phyloP scores from a whole-genome alignment of 768 basidiomycete species.

The Porpolomopsis calyptriformis region DNA sequence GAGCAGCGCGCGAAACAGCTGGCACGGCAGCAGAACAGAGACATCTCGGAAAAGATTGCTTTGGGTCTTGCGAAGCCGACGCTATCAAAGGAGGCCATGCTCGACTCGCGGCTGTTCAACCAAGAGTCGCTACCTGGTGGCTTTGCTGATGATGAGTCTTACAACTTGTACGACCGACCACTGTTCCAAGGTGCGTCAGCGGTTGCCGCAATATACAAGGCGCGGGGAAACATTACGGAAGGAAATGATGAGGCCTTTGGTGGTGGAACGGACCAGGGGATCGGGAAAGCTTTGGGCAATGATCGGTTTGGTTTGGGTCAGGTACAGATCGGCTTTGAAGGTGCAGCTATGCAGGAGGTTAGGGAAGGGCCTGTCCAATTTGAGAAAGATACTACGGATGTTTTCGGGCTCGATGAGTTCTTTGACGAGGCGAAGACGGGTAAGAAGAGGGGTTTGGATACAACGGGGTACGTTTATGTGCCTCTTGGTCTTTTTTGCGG shows the following conservation, averaged over 20 bases:
- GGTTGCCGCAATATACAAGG: constrained; percentile 99
- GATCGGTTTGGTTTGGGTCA: constrained; percentile 90
- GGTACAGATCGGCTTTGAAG: constrained; percentile 81
- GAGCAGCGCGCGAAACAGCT: constrained; percentile 95
- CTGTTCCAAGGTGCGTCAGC: constrained; percentile 94
- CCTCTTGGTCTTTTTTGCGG: not conserved
- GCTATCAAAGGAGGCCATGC: constrained; percentile 89
- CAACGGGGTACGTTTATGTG: constrained; percentile 44
- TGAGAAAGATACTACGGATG: constrained; percentile 95
- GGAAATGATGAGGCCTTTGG: constrained; percentile 89
- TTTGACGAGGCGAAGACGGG: constrained; percentile 95
- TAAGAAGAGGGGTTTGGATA: constrained; percentile 81
- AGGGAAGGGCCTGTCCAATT: constrained; percentile 95
- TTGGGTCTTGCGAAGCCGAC: constrained; percentile 97
- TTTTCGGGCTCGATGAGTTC: constrained; percentile 94
- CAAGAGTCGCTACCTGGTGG: constrained; percentile 73
- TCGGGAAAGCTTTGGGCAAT: constrained; percentile 79
- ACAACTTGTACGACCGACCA: constrained; percentile 89
- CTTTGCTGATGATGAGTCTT: constrained; percentile 90
- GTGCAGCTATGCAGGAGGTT: constrained; percentile 75
- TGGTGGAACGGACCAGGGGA: constrained; percentile 93
- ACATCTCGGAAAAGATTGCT: constrained; percentile 98
- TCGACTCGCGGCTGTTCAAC: constrained; percentile 96
- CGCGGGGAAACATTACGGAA: constrained; percentile 73
- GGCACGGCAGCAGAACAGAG: constrained; percentile 93